Conservation (phyloP, 2,329 filamentous ascomycete genomes). For the Cytospora schulzeri region DNA sequence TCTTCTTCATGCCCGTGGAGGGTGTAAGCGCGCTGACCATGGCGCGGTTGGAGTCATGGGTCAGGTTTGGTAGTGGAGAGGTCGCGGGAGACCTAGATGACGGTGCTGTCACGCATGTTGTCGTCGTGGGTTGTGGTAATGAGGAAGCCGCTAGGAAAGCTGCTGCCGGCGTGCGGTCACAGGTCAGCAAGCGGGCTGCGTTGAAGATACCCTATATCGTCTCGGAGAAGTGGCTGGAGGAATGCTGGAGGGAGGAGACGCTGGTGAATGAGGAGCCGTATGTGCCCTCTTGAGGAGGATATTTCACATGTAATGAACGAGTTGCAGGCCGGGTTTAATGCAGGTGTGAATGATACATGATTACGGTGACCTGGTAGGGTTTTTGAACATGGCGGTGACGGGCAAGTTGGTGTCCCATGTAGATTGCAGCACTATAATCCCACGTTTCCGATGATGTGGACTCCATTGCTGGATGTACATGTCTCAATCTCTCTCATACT, state of each 20-base stretch:
- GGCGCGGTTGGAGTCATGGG: constrained; percentile 55
- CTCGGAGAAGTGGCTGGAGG: constrained; percentile 70
- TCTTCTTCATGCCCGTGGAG: constrained; percentile 42
- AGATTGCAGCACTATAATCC: too few relatives aligned
- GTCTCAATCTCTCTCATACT: too few relatives aligned
- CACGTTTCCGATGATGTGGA: too few relatives aligned
- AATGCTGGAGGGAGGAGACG: constrained; percentile 79
- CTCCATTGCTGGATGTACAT: too few relatives aligned
- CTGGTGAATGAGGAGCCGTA: constrained; percentile 76
- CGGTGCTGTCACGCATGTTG: constrained; percentile 69
- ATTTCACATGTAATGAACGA: background rate
- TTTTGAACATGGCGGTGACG: background rate
- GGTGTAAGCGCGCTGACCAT: constrained; percentile 39
- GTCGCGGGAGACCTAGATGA: constrained; percentile 55
- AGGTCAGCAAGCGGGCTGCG: constrained; percentile 47
- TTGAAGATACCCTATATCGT: constrained; percentile 67
- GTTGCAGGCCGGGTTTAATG: background rate
- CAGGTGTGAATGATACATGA: background rate
- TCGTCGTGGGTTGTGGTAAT: constrained; percentile 53
- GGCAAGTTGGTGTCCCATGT: background rate
- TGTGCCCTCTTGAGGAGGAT: constrained; percentile 27
- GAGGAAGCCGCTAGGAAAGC: constrained; percentile 43
- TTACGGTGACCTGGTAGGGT: background rate
- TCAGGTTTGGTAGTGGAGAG: constrained; percentile 70
- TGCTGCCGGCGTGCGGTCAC: constrained; percentile 48